These are phyloP conservation scores for Jaenimonas drosophilae DNA, from an alignment of 208 protist species.

Conservation along the genomic window DNA sequence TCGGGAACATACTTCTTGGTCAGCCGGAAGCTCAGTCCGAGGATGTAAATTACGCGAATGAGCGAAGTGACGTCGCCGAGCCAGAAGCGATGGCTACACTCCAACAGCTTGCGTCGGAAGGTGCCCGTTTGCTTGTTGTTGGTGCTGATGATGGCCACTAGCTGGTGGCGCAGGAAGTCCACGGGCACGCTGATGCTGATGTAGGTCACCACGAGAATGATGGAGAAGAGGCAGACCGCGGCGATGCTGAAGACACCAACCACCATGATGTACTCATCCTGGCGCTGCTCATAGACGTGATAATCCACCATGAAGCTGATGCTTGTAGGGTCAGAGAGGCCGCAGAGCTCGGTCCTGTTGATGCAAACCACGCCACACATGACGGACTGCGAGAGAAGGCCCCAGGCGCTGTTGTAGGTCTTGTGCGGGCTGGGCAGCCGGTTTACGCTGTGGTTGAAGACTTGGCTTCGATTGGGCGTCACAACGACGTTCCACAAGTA, in stretches of 20 bases:
- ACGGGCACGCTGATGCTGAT: slow-evolving; percentile 68
- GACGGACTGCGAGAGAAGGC: slow-evolving; percentile 22
- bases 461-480: background rate
- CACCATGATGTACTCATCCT: slow-evolving; percentile 18
- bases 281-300: slow-evolving; percentile 6
- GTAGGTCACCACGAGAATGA: slow-evolving; percentile 45
- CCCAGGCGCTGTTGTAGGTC: slow-evolving; percentile 22
- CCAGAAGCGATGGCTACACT: slow-evolving; percentile 40
- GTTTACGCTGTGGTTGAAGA: slow-evolving; percentile 6
- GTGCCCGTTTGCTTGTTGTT: slow-evolving; percentile 9
- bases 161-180: slow-evolving; percentile 41
- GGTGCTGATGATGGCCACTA: slow-evolving; percentile 35
- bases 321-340: slow-evolving; percentile 34
- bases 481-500: slow-evolving; percentile 56
- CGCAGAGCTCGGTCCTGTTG: slow-evolving; percentile 18
- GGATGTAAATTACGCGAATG: slow-evolving; percentile 42
- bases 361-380: slow-evolving; percentile 57
- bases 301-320: slow-evolving; percentile 49
- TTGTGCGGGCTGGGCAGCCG: slow-evolving; percentile 20
- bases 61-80: slow-evolving; percentile 60
- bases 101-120: slow-evolving; percentile 17
- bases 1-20: slow-evolving; percentile 86
- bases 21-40: slow-evolving; percentile 57
- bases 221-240: slow-evolving; percentile 38
- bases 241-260: slow-evolving; percentile 34